Evolutionary conservation across 495 filamentous ascomycete species (phyloP), one percentile per base, ranked within the genome.

Genomic region (Neurospora intermedia): DNA sequence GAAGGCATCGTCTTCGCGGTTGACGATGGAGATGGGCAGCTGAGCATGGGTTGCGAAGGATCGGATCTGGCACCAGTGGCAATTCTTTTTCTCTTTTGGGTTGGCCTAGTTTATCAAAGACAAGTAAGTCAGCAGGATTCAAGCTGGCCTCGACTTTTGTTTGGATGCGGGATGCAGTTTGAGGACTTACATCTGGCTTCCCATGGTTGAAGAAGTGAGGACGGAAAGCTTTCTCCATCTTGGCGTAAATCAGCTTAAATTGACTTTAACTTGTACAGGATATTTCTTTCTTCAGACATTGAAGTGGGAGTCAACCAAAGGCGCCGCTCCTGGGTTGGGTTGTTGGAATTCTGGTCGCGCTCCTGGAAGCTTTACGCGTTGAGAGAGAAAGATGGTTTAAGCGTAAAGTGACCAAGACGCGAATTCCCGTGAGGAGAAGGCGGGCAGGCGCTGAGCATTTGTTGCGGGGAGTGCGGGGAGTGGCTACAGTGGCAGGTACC

Each of bases 11-110:
- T 83, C 85, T 38, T 80, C 77, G 1, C 77, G 78, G 73, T 89
- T 89, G 45, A 84, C 76, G 39, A 89, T 81, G 3, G 83, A 82
- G 40, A 89, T 82, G 0, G 85, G 85, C 31, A 77, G 78, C 1
- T 69, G 71, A 2, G 75, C 16, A 70, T 83, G 84, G 0, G 79
- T 84, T 10, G 80, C 74, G 70, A 86, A 87, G 1, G 79, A 79
- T 10, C 82, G 82, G 71, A 88, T 80, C 76, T 88, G 87, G 74
- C 87, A 88, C 71, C 76, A 85, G 74, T 87, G 85, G 69, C 87
- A 88, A 1, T 75, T 71, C 4, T 38, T 40, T 70, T 76, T 80
- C 23, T 85, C 82, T 10, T 79, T 46, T 3, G 73, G 75, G 74
- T 79, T 43, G 69, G 76, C 70, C 76, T 80, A 45, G 11, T 15